phyloP scores from a whole-genome alignment of 768 basidiomycete species.

The Saitozyma sp. region DNA sequence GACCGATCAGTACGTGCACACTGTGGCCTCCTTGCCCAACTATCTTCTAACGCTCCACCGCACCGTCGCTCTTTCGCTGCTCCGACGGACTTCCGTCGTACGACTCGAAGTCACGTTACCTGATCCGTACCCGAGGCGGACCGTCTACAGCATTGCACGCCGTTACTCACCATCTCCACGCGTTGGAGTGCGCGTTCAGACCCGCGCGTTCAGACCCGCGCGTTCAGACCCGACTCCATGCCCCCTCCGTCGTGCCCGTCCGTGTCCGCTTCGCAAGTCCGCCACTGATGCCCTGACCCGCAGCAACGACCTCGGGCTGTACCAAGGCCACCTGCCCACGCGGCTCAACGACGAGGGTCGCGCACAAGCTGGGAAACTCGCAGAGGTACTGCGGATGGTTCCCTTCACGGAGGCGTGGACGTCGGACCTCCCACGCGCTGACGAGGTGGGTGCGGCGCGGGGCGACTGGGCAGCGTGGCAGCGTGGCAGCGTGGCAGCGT shows the following conservation, averaged over 20 bases:
- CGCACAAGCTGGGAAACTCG: conserved; percentile 21
- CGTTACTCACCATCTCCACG: too few relatives aligned
- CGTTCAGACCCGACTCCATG: not conserved
- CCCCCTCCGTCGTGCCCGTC: not conserved
- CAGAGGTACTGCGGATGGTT: conserved; percentile 16
- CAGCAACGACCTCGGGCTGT: conserved; percentile 28
- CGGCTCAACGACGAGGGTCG: conserved; percentile 17
- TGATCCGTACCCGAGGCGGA: not conserved
- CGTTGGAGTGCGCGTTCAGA: too few relatives aligned
- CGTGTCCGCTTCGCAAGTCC: not conserved
- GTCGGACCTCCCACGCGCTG: conserved; percentile 13
- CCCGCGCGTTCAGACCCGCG: too few relatives aligned
- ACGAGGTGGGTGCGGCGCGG: conserved; percentile 13
- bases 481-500: too few relatives aligned
- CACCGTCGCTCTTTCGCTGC: too few relatives aligned
- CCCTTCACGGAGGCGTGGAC: conserved; percentile 23
- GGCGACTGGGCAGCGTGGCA: too few relatives aligned
- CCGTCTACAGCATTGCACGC: too few relatives aligned
- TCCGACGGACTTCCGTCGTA: too few relatives aligned
- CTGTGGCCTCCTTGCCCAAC: too few relatives aligned
- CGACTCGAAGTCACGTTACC: too few relatives aligned
- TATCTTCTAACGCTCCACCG: too few relatives aligned
- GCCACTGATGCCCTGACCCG: not conserved
- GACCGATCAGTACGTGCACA: conserved; percentile 18
- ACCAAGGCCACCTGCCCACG: conserved; percentile 26